Evolutionary conservation across 116 monocot genomes (phyloP).

Genomic region (Zostera marina): DNA sequence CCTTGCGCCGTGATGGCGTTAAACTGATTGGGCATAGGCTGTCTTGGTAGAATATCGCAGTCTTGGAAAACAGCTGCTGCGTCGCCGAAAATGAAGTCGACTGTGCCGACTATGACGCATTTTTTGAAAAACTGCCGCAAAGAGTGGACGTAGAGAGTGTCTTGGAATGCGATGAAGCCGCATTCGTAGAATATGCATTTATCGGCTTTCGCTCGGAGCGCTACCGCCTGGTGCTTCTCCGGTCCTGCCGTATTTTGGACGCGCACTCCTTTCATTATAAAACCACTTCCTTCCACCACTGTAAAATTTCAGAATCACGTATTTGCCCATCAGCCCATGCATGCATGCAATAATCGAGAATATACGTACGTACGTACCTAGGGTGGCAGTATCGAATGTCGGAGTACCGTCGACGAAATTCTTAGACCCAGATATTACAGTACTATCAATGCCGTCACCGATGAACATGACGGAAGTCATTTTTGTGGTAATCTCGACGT

Average conservation of each 20-base stretch:
- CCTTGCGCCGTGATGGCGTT: conserved; percentile 62
- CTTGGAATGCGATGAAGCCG: conserved; percentile 53
- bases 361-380: conserved; percentile 17
- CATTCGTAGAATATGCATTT: conserved; percentile 40
- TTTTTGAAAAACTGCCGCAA: conserved; percentile 79
- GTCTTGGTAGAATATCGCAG: conserved; percentile 33
- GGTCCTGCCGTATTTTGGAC: conserved; percentile 63
- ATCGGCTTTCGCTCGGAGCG: conserved; percentile 64
- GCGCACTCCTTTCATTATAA: conserved; percentile 41
- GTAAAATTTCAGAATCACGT: neutral
- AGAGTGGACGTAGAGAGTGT: conserved; percentile 78
- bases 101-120: conserved; percentile 53
- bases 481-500: conserved; percentile 27
- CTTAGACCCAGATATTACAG: conserved; percentile 40
- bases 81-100: conserved; percentile 87
- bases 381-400: conserved; percentile 44
- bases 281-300: conserved; percentile 18
- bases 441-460: conserved; percentile 30
- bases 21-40: conserved; percentile 34
- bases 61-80: conserved; percentile 55
- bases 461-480: conserved; percentile 42
- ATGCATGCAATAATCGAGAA: neutral
- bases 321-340: too few relatives aligned
- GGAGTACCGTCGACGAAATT: conserved; percentile 39
- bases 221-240: conserved; percentile 61